A percentile compares a stretch with the other conserved stretches of the same genome.
Evolutionary conservation across 2,329 filamentous ascomycete genomes (phyloP).

Genomic region (Truncatella angustata): DNA sequence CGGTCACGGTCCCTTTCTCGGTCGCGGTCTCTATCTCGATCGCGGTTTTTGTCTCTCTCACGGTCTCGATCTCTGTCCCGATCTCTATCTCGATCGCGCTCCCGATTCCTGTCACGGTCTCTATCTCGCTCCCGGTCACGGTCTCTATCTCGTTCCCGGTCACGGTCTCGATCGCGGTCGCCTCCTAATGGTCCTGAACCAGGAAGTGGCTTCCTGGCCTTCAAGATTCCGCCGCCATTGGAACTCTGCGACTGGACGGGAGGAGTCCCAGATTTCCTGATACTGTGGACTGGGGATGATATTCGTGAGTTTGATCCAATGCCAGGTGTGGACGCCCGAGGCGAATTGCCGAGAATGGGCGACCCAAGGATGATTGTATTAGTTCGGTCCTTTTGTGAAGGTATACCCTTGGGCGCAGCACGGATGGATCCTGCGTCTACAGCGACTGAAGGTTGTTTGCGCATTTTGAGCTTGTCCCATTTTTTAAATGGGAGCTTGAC

Average conservation of each 20-base stretch:
- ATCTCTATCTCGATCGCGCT: no score
- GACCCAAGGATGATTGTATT: slow-evolving; percentile 3
- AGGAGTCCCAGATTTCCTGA: slow-evolving; percentile 11
- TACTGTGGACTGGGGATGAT: slow-evolving; percentile 12
- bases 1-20: no score
- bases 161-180: no score
- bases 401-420: slow-evolving; percentile 24
- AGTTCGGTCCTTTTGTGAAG: slow-evolving; percentile 14
- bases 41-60: no score
- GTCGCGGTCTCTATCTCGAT: no score
- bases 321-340: not conserved
- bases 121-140: no score
- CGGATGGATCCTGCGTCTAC: slow-evolving; percentile 24
- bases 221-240: slow-evolving; percentile 12
- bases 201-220: slow-evolving; percentile 9
- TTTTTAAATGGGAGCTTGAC: slow-evolving; percentile 26
- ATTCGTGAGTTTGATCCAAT: not conserved
- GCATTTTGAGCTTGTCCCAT: slow-evolving; percentile 23
- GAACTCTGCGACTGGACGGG: slow-evolving; percentile 5
- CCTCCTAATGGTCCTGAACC: not conserved
- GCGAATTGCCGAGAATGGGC: not conserved
- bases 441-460: slow-evolving; percentile 10
- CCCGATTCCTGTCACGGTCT: no score
- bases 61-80: no score
- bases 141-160: no score